Percentiles rank a stretch among this genome's conserved stretches.
phyloP scores from a whole-genome alignment of 306 rosid genomes.

The Dicorynia guianensis region DNA sequence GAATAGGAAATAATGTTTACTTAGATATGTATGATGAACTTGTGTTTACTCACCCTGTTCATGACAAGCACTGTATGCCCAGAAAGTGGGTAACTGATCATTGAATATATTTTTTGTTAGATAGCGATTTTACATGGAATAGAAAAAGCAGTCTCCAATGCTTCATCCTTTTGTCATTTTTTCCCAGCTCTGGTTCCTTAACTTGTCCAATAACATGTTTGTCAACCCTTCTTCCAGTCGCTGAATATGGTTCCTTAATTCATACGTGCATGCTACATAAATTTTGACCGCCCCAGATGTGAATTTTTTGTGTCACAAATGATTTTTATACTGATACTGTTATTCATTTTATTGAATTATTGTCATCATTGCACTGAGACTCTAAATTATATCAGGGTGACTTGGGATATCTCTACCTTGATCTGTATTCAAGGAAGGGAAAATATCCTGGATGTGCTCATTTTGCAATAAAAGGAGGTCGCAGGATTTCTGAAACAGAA shows the following conservation, averaged over 20 bases:
- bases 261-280: constrained; percentile 11
- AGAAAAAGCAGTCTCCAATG: too few species aligned
- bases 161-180: background rate
- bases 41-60: too few species aligned
- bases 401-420: constrained; percentile 59
- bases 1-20: too few species aligned
- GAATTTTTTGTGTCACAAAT: constrained; percentile 19
- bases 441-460: constrained; percentile 68
- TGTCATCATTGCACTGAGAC: constrained; percentile 23
- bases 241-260: constrained; percentile 11
- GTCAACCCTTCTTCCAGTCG: background rate
- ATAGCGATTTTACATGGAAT: too few species aligned
- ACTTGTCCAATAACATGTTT: background rate
- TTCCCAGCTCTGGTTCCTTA: background rate
- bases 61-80: too few species aligned
- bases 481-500: constrained; percentile 62
- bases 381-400: constrained; percentile 53
- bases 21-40: too few species aligned
- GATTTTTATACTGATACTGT: constrained; percentile 22
- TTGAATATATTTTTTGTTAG: too few species aligned
- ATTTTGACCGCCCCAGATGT: constrained; percentile 4
- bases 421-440: constrained; percentile 58
- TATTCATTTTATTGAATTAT: constrained; percentile 4
- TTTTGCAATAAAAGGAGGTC: constrained; percentile 60
- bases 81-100: too few species aligned